Evolutionary conservation across 805 yeast genomes (phyloP).

Genomic region (Wickerhamiella cacticola): DNA sequence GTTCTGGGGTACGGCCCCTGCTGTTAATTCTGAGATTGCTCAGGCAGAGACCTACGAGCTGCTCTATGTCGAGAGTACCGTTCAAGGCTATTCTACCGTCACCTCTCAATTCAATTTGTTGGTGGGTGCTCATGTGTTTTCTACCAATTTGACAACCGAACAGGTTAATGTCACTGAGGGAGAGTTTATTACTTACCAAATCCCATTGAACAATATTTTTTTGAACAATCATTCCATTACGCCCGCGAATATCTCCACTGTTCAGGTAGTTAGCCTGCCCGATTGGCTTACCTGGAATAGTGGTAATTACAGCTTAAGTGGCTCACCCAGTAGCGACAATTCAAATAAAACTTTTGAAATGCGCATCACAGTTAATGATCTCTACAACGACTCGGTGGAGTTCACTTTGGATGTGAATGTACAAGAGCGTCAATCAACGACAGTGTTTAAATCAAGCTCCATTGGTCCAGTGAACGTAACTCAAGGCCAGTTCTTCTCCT

Average conservation of each 20-base stretch:
- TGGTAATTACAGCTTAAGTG: conserved; percentile 53
- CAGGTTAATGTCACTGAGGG: conserved; percentile 59
- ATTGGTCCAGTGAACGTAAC: conserved; percentile 54
- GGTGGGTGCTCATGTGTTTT: conserved; percentile 80
- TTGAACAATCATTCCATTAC: conserved; percentile 48
- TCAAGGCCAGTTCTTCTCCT: conserved; percentile 42
- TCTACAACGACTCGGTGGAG: conserved; percentile 27
- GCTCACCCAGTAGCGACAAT: conserved; percentile 48
- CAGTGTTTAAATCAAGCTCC: conserved; percentile 39
- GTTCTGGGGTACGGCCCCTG: conserved; percentile 81
- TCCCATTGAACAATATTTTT: conserved; percentile 54
- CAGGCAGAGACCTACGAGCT: conserved; percentile 67
- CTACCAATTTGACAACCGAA: conserved; percentile 49
- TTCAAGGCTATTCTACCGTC: conserved; percentile 59
- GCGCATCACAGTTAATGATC: conserved; percentile 34
- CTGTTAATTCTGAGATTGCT: conserved; percentile 74
- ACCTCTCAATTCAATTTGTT: conserved; percentile 56
- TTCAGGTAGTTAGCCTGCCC: conserved; percentile 32
- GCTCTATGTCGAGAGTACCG: conserved; percentile 67
- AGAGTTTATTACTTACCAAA: conserved; percentile 38
- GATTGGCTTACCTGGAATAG: conserved; percentile 58
- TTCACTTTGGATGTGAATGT: conserved; percentile 23
- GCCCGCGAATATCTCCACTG: conserved; percentile 42
- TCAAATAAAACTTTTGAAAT: conserved; percentile 26
- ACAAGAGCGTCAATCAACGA: conserved; percentile 17